A percentile compares a stretch with the other conserved stretches of the same genome.
Evolutionary conservation across 2,329 filamentous ascomycete genomes (phyloP).

Genomic region (Didymella keratinophila): DNA sequence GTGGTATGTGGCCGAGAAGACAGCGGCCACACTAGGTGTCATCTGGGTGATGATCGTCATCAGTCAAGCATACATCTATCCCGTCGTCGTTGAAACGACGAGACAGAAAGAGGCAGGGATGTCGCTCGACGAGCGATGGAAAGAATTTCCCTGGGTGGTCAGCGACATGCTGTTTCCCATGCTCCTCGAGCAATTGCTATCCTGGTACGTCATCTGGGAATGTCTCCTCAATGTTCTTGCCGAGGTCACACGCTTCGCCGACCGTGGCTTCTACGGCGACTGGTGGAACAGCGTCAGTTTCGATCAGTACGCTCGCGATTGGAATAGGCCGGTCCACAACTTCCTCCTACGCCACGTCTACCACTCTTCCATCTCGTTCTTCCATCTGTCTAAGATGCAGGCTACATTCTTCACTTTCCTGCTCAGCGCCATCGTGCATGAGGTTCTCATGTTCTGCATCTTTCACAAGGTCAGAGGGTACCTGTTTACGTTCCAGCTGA

Average conservation of each 20-base stretch:
- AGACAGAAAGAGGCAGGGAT: constrained; percentile 72
- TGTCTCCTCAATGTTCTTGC: constrained; percentile 74
- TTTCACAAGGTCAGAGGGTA: constrained; percentile 82
- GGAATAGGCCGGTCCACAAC: constrained; percentile 82
- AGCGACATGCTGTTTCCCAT: constrained; percentile 79
- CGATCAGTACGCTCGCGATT: constrained; percentile 81
- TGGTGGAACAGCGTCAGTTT: constrained; percentile 66
- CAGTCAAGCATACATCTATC: constrained; percentile 79
- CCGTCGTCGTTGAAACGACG: constrained; percentile 72
- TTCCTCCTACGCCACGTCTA: constrained; percentile 82
- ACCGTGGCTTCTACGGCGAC: constrained; percentile 70
- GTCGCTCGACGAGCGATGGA: constrained; percentile 67
- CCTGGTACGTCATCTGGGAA: constrained; percentile 83
- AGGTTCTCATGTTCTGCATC: constrained; percentile 80
- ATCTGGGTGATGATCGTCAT: constrained; percentile 82
- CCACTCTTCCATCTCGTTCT: constrained; percentile 76
- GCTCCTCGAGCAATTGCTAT: constrained; percentile 77
- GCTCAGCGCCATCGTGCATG: constrained; percentile 74
- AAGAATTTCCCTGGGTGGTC: constrained; percentile 77
- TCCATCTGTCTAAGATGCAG: constrained; percentile 72
- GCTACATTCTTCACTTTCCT: constrained; percentile 81
- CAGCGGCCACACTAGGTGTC: constrained; percentile 72
- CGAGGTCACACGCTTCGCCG: constrained; percentile 78
- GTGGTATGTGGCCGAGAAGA: constrained; percentile 77
- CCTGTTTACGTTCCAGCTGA: constrained; percentile 75